Conservation (phyloP, 495 filamentous ascomycete species). For the Talaromyces stipitatus region DNA sequence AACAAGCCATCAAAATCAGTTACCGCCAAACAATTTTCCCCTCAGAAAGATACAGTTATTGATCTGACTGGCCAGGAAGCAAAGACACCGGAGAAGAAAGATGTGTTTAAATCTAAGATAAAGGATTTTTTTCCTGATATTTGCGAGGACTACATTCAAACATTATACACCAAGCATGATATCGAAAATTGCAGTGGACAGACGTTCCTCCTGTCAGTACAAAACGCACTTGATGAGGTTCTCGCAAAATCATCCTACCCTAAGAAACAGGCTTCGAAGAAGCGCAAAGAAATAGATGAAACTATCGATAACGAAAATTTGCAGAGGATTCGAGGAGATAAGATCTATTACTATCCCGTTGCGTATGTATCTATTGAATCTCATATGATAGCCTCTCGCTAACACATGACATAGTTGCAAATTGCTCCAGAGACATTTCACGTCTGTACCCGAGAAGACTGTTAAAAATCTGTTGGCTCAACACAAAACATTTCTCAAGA, state of each 20-base stretch:
- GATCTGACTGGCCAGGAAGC: background rate
- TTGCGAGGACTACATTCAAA: slow-evolving; percentile 30
- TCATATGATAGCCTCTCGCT: background rate
- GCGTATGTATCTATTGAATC: background rate
- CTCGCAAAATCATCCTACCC: slow-evolving; percentile 36
- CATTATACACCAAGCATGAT: slow-evolving; percentile 20
- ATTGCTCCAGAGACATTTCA: background rate
- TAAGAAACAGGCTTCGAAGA: slow-evolving; percentile 37
- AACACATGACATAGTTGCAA: background rate
- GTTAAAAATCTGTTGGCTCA: slow-evolving; percentile 5
- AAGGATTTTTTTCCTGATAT: slow-evolving; percentile 45
- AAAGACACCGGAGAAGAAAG: slow-evolving; percentile 2
- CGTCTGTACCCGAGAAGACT: slow-evolving; percentile 3
- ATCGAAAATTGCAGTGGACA: background rate
- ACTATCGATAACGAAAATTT: slow-evolving; percentile 16
- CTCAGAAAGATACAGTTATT: background rate
- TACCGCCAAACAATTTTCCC: background rate
- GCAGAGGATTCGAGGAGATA: slow-evolving; percentile 11
- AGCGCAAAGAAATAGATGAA: slow-evolving; percentile 19
- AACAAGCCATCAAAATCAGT: background rate
- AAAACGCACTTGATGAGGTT: slow-evolving; percentile 34
- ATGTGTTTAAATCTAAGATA: slow-evolving; percentile 33
- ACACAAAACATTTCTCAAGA: slow-evolving; percentile 2
- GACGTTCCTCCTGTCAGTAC: slow-evolving; percentile 11
- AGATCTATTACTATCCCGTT: background rate